These are phyloP conservation scores for Neonectria faginata DNA, from an alignment of 2,329 filamentous ascomycete species.

Conservation along the genomic window DNA sequence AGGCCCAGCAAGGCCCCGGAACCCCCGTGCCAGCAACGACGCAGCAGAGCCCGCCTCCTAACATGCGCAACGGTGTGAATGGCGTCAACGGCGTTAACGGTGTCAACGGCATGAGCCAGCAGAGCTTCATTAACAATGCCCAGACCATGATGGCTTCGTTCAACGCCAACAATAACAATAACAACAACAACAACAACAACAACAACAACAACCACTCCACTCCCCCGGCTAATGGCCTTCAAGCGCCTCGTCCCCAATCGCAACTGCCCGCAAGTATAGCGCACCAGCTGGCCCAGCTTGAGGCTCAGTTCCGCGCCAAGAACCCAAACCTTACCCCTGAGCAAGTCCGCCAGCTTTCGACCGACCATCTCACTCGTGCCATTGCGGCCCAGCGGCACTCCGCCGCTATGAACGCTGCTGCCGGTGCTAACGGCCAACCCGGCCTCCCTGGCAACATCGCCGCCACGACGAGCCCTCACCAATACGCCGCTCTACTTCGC, in stretches of 20 bases:
- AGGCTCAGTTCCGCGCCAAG: slow-evolving; percentile 63
- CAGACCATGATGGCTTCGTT: slow-evolving; percentile 66
- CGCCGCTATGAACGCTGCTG: slow-evolving; percentile 68
- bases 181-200: slow-evolving; percentile 53
- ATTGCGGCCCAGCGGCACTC: slow-evolving; percentile 63
- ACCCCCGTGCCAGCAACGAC: slow-evolving; percentile 47
- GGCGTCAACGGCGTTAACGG: slow-evolving; percentile 43
- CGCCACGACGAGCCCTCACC: slow-evolving; percentile 65
- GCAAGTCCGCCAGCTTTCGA: slow-evolving; percentile 63
- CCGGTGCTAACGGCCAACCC: slow-evolving; percentile 61
- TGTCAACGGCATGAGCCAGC: slow-evolving; percentile 61
- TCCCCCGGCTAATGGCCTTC: slow-evolving; percentile 59
- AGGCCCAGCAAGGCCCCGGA: slow-evolving; percentile 51
- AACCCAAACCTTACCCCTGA: slow-evolving; percentile 64
- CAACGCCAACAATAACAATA: slow-evolving; percentile 55
- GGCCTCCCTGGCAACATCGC: slow-evolving; percentile 62
- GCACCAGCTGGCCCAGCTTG: slow-evolving; percentile 63
- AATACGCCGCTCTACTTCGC: slow-evolving; percentile 69
- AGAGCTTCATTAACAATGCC: slow-evolving; percentile 64
- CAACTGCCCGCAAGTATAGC: slow-evolving; percentile 61
- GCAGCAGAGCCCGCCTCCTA: slow-evolving; percentile 59
- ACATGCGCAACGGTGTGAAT: slow-evolving; percentile 50
- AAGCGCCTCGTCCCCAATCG: slow-evolving; percentile 54
- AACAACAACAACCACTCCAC: slow-evolving; percentile 57
- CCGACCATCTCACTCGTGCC: slow-evolving; percentile 60